Evolutionary conservation across 306 rosid genomes (phyloP).

Genomic region (Hippophae tibetana): DNA sequence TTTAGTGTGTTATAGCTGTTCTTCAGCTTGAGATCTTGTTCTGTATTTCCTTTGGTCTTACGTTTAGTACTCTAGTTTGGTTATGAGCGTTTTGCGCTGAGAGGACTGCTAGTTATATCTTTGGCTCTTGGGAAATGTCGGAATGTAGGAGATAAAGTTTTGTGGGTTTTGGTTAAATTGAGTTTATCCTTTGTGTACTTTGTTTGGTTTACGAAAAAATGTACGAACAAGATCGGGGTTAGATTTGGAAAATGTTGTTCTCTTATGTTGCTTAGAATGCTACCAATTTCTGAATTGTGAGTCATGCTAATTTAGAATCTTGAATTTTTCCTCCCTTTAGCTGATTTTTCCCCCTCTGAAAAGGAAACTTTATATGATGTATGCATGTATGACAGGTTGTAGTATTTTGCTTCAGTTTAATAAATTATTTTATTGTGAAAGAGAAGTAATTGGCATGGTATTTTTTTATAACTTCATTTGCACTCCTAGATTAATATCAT

Average conservation of each 20-base stretch:
- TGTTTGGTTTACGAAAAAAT: constrained; percentile 5
- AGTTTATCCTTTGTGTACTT: constrained; percentile 1
- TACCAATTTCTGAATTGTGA: too few species aligned
- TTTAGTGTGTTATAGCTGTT: not conserved
- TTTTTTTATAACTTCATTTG: not conserved
- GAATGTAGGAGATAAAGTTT: constrained; percentile 1
- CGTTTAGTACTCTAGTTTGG: constrained; percentile 18
- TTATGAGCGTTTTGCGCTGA: constrained; percentile 3
- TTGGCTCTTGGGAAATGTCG: not conserved
- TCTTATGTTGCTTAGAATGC: too few species aligned
- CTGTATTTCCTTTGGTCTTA: not conserved
- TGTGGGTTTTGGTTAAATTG: constrained; percentile 4
- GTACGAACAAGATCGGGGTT: not conserved
- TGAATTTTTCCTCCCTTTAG: too few species aligned
- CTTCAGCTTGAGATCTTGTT: constrained; percentile 18
- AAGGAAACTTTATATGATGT: too few species aligned
- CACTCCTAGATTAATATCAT: not conserved
- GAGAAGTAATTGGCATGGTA: too few species aligned
- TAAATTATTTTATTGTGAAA: too few species aligned
- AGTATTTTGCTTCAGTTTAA: too few species aligned
- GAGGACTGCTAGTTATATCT: too few species aligned
- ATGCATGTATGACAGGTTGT: too few species aligned
- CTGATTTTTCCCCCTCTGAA: too few species aligned
- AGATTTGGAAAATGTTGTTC: too few species aligned
- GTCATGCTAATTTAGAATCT: too few species aligned